Evolutionary conservation across 1,284 basidiomycete genomes (phyloP), one percentile per base, ranked within the genome.

Genomic region (Omphalotus olearius): DNA sequence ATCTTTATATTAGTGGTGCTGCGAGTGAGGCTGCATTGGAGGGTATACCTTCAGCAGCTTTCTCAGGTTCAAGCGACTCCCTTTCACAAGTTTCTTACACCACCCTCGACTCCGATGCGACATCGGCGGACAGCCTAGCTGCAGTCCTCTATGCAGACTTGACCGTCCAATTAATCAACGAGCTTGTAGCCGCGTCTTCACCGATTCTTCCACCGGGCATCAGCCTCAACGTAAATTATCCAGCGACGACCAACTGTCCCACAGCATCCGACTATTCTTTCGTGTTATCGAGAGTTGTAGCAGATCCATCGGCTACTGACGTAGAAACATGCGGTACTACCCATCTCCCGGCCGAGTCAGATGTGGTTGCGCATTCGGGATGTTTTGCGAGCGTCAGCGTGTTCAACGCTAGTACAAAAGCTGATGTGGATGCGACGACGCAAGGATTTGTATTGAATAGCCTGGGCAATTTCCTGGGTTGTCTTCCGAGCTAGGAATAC

Each of bases 221-320:
- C 42, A 68, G 66, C 45, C 52, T 80, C 49, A 79, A 79, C 61
- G 76, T 80, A 55, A 80, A 82, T 65, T 79, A 72, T 62, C 71
- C 74, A 0, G 57, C 69, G 23, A 70, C 67, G 1, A 63, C 68
- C 37, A 64, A 59, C 23, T 79, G 77, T 58, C 38, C 68, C 11
- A 59, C 59, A 14, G 61, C 67, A 4, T 57, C 60, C 5, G 67
- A 66, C 55, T 76, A 68, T 64, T 63, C 67, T 48, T 80, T 72
- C 59, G 66, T 80, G 2, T 62, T 79, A 41, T 74, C 78, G 39
- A 65, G 77, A n/a, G 62, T 76, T 25, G 38, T 62, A 14, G 50
- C 62, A 7, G 61, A 64, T 50, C 49, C 60, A 9, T 57, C 56
- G 28, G 65, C 64, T 4, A 62, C 58, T 14, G 75, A 79, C 57